Percentiles rank a stretch among this genome's conserved stretches.
Evolutionary conservation across 2,329 filamentous ascomycete genomes (phyloP).

Genomic region (Rasamsonia emersonii): DNA sequence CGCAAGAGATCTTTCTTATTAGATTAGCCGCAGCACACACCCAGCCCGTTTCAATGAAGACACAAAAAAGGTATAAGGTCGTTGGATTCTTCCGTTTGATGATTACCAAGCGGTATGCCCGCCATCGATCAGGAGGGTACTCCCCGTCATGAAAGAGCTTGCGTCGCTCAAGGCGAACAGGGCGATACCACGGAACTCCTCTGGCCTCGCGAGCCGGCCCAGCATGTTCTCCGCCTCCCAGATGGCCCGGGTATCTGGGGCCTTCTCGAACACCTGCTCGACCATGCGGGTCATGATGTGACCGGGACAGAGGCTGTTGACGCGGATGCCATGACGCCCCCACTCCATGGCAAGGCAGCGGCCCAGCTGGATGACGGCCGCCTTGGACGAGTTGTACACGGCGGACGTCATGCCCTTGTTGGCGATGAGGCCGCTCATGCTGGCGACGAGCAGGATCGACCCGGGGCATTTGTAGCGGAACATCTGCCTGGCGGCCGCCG

Average conservation of each 20-base stretch:
- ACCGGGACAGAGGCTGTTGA: conserved; percentile 47
- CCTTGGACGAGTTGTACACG: conserved; percentile 48
- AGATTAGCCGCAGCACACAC: too few species aligned
- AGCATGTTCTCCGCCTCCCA: conserved; percentile 45
- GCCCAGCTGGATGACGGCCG: conserved; percentile 44
- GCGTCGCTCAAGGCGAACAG: conserved; percentile 60
- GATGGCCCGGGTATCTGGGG: conserved; percentile 49
- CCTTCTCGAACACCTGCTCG: conserved; percentile 65
- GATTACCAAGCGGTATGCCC: conserved; percentile 49
- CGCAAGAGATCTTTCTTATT: too few species aligned
- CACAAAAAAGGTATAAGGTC: neutral
- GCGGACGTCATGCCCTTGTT: conserved; percentile 38
- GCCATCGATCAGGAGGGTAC: conserved; percentile 62
- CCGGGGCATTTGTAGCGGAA: conserved; percentile 41
- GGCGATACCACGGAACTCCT: conserved; percentile 57
- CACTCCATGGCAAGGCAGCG: conserved; percentile 47
- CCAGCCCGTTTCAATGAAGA: too few species aligned
- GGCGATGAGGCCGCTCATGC: conserved; percentile 43
- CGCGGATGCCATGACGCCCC: conserved; percentile 43
- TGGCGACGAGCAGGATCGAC: conserved; percentile 43
- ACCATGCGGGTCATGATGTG: conserved; percentile 66
- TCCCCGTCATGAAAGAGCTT: conserved; percentile 62
- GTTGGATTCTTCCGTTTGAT: neutral
- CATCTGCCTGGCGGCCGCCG: conserved; percentile 41
- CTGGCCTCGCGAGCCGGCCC: conserved; percentile 45